A percentile compares a stretch with the other conserved stretches of the same genome.
phyloP scores from a whole-genome alignment of 805 yeast species.

The Lachancea meyersii region DNA sequence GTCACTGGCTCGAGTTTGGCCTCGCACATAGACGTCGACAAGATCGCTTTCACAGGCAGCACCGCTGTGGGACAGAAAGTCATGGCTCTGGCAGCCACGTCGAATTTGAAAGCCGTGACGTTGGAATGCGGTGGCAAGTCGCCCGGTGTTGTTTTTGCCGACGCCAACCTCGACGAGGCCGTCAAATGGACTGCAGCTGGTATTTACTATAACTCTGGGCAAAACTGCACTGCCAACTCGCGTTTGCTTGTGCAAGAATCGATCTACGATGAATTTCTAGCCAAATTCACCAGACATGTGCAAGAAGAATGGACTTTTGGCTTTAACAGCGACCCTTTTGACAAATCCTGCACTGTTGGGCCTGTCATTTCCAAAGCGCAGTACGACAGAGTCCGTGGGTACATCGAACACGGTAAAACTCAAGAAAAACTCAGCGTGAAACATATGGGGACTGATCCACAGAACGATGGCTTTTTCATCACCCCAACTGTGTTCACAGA shows the following conservation, averaged over 20 bases:
- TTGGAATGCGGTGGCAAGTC: conserved; percentile 45
- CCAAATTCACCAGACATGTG: conserved; percentile 32
- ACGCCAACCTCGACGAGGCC: conserved; percentile 38
- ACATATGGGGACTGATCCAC: conserved; percentile 28
- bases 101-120: conserved; percentile 39
- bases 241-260: conserved; percentile 48
- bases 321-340: conserved; percentile 44
- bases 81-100: conserved; percentile 33
- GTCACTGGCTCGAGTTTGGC: conserved; percentile 38
- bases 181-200: conserved; percentile 43
- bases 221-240: conserved; percentile 56
- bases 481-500: conserved; percentile 40
- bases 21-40: conserved; percentile 37
- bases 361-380: conserved; percentile 49
- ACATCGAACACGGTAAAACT: conserved; percentile 39
- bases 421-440: conserved; percentile 40
- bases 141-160: conserved; percentile 39
- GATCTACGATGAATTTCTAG: conserved; percentile 43
- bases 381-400: conserved; percentile 38
- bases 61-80: conserved; percentile 39
- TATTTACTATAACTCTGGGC: conserved; percentile 52
- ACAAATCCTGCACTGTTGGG: conserved; percentile 36
- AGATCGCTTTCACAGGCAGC: conserved; percentile 47
- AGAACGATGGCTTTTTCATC: conserved; percentile 30
- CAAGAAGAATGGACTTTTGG: conserved; percentile 50